Evolutionary conservation across 208 protist species (phyloP), one percentile per base, ranked within the genome.

Genomic region (Acanthamoeba triangularis): DNA sequence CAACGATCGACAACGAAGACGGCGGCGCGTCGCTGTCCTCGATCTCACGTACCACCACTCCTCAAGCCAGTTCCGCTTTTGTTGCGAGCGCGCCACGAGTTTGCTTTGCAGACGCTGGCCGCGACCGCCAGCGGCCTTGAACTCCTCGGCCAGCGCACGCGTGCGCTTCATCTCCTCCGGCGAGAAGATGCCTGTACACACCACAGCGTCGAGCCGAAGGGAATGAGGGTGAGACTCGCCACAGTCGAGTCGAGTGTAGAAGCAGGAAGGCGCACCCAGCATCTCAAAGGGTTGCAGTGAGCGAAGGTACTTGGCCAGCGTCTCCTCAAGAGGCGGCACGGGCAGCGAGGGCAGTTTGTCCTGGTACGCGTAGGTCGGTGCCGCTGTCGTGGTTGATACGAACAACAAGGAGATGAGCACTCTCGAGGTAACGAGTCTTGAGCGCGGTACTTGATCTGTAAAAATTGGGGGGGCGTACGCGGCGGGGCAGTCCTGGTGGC

Each of bases 261-360:
- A 47, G 74, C 28, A 52, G 33, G 25, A 23, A 56, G 47, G 10
- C 44, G 78, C 30, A 85, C 78, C 78, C 28, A 85, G 78, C 78
- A 59, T 59, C 78, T 85, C 78, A 33, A 85, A 85, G 47, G 78
- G 78, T 44, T 85, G 78, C 25, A 85, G 78, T 18, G 78, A 85
- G 25, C 78, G 78, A 1, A 85, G 78, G 47, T 85, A 85, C 44
- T 85, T 85, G 78, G 78, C 78, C 78, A 85, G 78, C 14, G 78
- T 85, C 78, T 85, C 78, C 44, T 85, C 78, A 16, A 85, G 78
- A 0, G 78, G 78, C 47, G 78, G 78, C 35, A 85, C 78, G 25
- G 78, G 78, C 78, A 85, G 25, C 18, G 78, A 49, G 11, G 78
- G 78, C 47, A 85, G 78, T 35, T 85, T 49, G 47, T 85, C 78